Evolutionary conservation across 805 yeast genomes (phyloP).

Genomic region (Sugiyamaella chiloensis): DNA sequence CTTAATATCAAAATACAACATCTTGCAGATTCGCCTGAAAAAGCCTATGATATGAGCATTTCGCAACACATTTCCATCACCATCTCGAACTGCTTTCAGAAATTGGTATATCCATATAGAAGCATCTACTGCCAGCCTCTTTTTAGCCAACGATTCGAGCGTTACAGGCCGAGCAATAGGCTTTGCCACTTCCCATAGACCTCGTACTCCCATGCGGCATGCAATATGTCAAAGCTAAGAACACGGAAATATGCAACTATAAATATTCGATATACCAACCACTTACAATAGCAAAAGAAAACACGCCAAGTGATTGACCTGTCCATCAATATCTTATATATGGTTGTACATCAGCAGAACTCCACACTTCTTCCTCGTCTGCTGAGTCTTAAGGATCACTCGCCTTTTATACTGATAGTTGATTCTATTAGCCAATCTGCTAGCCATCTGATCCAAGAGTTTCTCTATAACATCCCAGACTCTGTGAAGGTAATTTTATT

Average conservation of each 20-base stretch:
- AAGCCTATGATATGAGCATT: slow-evolving; percentile 94
- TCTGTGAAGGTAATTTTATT: slow-evolving; percentile 47
- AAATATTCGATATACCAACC: not conserved
- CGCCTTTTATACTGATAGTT: slow-evolving; percentile 66
- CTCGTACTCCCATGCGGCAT: slow-evolving; percentile 83
- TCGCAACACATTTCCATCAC: slow-evolving; percentile 70
- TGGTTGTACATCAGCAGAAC: slow-evolving; percentile 29
- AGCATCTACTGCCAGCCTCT: slow-evolving; percentile 90
- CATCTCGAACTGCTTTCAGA: slow-evolving; percentile 87
- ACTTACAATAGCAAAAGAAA: slow-evolving; percentile 3
- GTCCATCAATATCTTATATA: too few relatives aligned
- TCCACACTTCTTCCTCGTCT: slow-evolving; percentile 59
- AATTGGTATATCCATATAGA: slow-evolving; percentile 98
- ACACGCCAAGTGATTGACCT: too few relatives aligned
- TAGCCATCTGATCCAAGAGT: slow-evolving; percentile 52
- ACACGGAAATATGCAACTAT: too few relatives aligned
- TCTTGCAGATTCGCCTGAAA: slow-evolving; percentile 86
- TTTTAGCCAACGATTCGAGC: slow-evolving; percentile 76
- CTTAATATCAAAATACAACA: slow-evolving; percentile 77
- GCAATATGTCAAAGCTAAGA: not conserved
- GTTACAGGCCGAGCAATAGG: slow-evolving; percentile 90
- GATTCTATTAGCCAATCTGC: slow-evolving; percentile 76
- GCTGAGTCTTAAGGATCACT: slow-evolving; percentile 62
- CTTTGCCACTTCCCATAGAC: slow-evolving; percentile 87
- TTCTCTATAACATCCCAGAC: slow-evolving; percentile 42